Evolutionary conservation across 176 grass and related monocot species (phyloP), one percentile per base, ranked within the genome.

Genomic region (Musa troglodytarum): DNA sequence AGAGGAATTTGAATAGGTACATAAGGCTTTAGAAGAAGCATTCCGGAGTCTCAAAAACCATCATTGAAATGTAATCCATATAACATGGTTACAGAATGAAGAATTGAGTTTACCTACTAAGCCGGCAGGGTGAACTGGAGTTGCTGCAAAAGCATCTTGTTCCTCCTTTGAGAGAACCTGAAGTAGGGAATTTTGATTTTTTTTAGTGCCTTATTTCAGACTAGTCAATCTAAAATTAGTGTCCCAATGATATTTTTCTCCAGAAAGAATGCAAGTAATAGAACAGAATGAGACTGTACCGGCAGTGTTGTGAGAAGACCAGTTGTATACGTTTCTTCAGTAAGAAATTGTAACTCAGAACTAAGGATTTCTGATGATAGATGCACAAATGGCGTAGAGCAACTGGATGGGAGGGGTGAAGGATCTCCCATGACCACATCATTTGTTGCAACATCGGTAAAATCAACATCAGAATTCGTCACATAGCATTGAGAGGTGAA

Each of bases 61-160:
- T 22, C 6, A 9, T 26, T 5, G 11, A 25, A 62, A 34, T 16
- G 17, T 13, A 63, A 76, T 1, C 1, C 22, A 16, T 8, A 49
- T 49, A 62, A 49, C 28, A 25, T 15, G 10, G 16, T 43, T 53
- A 53, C 21, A 23, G 17, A 16, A 23, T 23, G 71, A 53, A 76
- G 1, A 20, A 54, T 15, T 22, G 9, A 11, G 19, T 13, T n/a
- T 75, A 88, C 87, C 80, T 13, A 77, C 73, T 71, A 89, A 77
- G 74, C 83, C 78, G 3, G 68, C 62, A 17, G 87, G 83, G 70
- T 86, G 77, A 28, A 78, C 83, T 19, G 81, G 34, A 28, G 64
- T 11, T 25, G 72, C 65, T 28, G 43, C 73, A 11, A 52, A 8
- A 1, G 56, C 71, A 22, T 49, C 9, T 3, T 29, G 4, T 66